Conservation (phyloP, 108 stramenopile species). For the Fragilariopsis cylindrus region DNA sequence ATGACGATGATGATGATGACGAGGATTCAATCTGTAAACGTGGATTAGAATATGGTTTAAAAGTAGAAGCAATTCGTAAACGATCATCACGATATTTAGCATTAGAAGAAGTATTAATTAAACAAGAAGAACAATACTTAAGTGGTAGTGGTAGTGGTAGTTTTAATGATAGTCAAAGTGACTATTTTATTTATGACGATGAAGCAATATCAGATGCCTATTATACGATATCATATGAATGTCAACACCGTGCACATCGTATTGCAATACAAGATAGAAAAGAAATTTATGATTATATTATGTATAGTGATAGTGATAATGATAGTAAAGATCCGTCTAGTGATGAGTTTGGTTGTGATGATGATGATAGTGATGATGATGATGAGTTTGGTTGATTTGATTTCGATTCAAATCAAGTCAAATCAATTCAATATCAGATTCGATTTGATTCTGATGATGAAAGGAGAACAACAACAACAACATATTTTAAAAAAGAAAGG, state of each 20-base stretch:
- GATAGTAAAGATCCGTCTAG: no score
- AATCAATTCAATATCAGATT: no score
- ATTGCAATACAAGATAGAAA: neutral
- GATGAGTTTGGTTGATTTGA: no score
- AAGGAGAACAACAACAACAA: no score
- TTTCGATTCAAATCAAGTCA: no score
- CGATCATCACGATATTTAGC: neutral
- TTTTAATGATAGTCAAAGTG: no score
- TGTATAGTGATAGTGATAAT: no score
- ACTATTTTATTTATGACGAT: neutral
- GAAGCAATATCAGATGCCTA: neutral
- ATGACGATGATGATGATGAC: no score
- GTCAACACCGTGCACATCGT: neutral
- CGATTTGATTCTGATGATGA: no score
- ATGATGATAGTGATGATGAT: no score
- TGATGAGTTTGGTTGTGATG: no score
- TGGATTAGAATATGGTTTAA: neutral
- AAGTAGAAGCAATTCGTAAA: neutral
- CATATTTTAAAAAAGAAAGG: no score
- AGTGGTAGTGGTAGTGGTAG: neutral
- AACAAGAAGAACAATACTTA: neutral
- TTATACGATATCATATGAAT: neutral
- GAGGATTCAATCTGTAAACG: neutral
- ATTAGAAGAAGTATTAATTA: neutral
- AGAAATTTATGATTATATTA: neutral